Evolutionary conservation across 306 rosid species (phyloP), one percentile per base, ranked within the genome.

Genomic region (Vigna nakashimae): DNA sequence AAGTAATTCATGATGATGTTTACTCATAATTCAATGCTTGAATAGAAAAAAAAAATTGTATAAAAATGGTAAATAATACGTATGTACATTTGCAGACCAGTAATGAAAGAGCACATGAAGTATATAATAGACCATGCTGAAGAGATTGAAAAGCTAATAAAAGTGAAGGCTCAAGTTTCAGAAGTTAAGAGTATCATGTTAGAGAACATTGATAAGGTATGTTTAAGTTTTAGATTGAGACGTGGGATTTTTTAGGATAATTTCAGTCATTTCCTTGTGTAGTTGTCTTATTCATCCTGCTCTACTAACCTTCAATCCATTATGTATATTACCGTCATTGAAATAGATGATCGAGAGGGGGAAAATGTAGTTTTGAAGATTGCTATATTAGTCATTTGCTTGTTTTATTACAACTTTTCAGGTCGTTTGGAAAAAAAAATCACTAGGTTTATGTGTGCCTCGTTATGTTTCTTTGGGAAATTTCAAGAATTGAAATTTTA

Each of bases 71-170:
- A 24, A 75, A 15, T 80, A 78, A 78, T 74, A 32, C 8, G 28
- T 43, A 22, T 80, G 63, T 32, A 42, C 85, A 73, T 69, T 81
- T 84, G 69, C 96, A 93, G 98, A 55, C 91, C 92, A 6, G 67
- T 87, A 72, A 93, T 93, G 96, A 93, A 87, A 80, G 98, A 93
- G 82, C 97, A 90, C 83, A 93, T 93, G 98, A 91, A 91, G 89
- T 93, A 93, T 65, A 91, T 91, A 73, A 86, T 90, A 15, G 97
- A 90, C 40, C 97, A 93, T 36, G 96, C 97, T 2, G 93, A 93
- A 79, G 98, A 93, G 84, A 93, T 91, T 59, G 98, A 90, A 36
- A 91, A 93, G 85, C 84, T 93, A 53, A 80, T 90, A 68, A 93
- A 91, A 87, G 96, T 93, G 89, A 91, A 93, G 88, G 98, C 97